phyloP scores from a whole-genome alignment of 2,329 filamentous ascomycete species.

The Verticillium longisporum region DNA sequence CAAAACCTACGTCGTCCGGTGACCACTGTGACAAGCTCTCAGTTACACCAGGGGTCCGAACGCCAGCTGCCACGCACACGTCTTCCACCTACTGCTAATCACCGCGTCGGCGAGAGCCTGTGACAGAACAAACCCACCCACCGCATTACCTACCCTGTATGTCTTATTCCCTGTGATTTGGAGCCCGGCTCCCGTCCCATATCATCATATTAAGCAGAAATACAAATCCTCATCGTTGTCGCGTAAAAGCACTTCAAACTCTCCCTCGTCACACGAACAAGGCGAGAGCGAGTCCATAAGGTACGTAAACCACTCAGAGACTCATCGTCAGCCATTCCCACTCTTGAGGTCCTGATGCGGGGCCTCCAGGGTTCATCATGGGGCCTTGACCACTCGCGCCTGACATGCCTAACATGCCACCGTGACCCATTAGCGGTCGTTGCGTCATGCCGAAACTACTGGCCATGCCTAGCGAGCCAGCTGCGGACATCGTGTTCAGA shows the following conservation, averaged over 20 bases:
- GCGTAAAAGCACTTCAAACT: background rate
- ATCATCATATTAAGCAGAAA: constrained; percentile 13
- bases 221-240: constrained; percentile 2
- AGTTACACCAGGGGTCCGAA: background rate
- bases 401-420: constrained; percentile 47
- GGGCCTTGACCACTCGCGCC: constrained; percentile 36
- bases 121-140: background rate
- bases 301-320: constrained; percentile 45
- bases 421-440: constrained; percentile 40
- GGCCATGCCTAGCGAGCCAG: constrained; percentile 39
- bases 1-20: background rate
- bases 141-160: background rate
- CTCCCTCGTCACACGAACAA: background rate
- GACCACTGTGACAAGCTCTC: background rate
- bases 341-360: constrained; percentile 69
- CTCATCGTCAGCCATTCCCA: constrained; percentile 99
- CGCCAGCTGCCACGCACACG: background rate
- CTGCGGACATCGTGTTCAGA: constrained; percentile 33
- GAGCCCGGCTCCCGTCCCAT: constrained; percentile 5
- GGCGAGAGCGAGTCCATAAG: background rate
- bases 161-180: too few species aligned
- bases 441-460: constrained; percentile 49
- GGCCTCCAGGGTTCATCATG: constrained; percentile 41
- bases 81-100: background rate
- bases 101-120: background rate